Base-by-base conservation (phyloP, 164 flowering plant species). In the Cinnamomum chago region DNA sequence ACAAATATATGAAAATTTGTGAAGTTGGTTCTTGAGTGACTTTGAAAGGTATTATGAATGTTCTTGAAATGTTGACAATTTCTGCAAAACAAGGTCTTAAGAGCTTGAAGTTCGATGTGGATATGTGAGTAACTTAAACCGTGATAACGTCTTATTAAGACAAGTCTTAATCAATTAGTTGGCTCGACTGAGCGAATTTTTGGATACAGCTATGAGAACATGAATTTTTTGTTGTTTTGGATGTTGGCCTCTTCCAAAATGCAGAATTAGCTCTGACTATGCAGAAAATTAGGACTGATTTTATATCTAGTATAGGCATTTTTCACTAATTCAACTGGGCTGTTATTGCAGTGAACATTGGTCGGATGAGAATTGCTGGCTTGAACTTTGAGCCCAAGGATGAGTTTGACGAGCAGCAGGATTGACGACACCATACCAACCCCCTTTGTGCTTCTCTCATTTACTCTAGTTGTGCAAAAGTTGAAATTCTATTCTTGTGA, bases 341-440 rank as follows among this genome's bases (percentile, higher is more conserved):
- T 30, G 47, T 28, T 3, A 5, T 71, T 86, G 88, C 90, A 92
- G 97, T 90, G 67, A 92, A 94, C 76, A 76, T 90, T 50, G 98
- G 98, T 40, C 81, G 27, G 72, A 92, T 95, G 98, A 84, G 77
- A 22, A 89, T 92, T 35, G 70, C 68, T 7, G 97, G 98, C 15
- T 73, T 92, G 82, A 86, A 89, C 58, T 90, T 95, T 73, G 85
- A 85, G 30, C 78, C 71, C 55, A 90, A 85, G 9, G 85, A 76
- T 23, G 80, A 76, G 27, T 68, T 79, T 23, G 78, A 78, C 22
- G 62, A 77, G 68, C 67, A 30, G 67, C 30, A 50, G 25, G 40
- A 28, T 25, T 73, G 40, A 67, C 10, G 22, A 18, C 20, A 30
- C 20, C 67, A 3, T 12, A 22, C 12, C 28, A 33, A 18, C 15